Percentiles rank a stretch among this genome's conserved stretches.
phyloP scores from a whole-genome alignment of 768 basidiomycete genomes.

The Pleurotus pulmonarius region DNA sequence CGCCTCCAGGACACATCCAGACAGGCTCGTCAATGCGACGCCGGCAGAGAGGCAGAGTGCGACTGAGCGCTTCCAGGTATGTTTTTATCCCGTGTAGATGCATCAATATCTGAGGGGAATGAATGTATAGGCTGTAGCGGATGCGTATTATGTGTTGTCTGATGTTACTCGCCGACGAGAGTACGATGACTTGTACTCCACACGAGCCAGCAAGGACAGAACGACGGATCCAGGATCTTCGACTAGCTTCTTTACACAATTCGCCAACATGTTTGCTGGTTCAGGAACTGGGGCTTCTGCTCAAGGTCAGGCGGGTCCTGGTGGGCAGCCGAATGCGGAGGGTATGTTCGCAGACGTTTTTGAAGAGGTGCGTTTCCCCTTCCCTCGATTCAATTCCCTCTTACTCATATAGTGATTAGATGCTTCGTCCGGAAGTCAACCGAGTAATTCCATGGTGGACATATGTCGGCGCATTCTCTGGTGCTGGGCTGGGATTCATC shows the following conservation, averaged over 20 bases:
- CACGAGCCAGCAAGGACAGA: slow-evolving; percentile 45
- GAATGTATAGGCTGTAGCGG: slow-evolving; percentile 70
- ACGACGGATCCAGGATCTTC: slow-evolving; percentile 66
- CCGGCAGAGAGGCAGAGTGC: slow-evolving; percentile 67
- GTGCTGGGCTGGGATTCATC: slow-evolving; percentile 61
- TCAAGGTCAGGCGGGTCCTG: slow-evolving; percentile 23
- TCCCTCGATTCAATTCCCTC: not conserved
- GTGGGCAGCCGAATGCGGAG: slow-evolving; percentile 68
- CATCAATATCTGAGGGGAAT: no score
- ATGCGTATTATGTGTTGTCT: slow-evolving; percentile 92
- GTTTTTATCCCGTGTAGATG: not conserved
- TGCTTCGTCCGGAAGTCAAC: slow-evolving; percentile 80
- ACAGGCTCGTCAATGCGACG: slow-evolving; percentile 69
- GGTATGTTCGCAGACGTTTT: slow-evolving; percentile 87
- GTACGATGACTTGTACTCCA: slow-evolving; percentile 66
- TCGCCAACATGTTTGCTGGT: slow-evolving; percentile 65
- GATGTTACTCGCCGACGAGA: slow-evolving; percentile 69
- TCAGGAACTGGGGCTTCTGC: slow-evolving; percentile 26
- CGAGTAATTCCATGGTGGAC: slow-evolving; percentile 70
- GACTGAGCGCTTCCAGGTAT: slow-evolving; percentile 83
- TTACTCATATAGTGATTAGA: slow-evolving; percentile 29
- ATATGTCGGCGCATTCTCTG: slow-evolving; percentile 69
- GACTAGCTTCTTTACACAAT: slow-evolving; percentile 72
- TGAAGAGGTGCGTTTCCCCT: slow-evolving; percentile 62
- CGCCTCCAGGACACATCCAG: slow-evolving; percentile 76